Evolutionary conservation across 1,284 basidiomycete species (phyloP), one percentile per base, ranked within the genome.

Genomic region (Takashimella koratensis): DNA sequence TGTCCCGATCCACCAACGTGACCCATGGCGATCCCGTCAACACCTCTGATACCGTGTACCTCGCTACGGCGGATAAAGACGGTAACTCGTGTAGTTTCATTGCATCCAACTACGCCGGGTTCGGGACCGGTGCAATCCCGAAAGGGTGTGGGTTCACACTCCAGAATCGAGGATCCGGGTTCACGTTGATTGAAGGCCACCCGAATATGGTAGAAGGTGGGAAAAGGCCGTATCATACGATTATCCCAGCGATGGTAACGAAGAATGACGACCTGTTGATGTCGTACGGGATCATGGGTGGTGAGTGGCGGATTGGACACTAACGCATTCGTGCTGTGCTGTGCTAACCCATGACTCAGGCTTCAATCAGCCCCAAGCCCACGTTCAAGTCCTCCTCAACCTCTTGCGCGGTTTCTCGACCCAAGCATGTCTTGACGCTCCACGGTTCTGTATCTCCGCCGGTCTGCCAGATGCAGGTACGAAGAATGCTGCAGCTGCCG

Each of bases 61-160:
- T 97, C 67, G 83, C 88, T 20, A 87, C 90, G 1, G 82, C 86
- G 4, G 91, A 94, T 69, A 83, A 87, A 66, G 87, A 88, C 82
- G 93, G 93, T 4, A 96, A 97, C 71, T 88, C 90, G 2, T 95
- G 91, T 75, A 93, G 89, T 59, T 96, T 87, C 72, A 98, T 98
- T 58, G 74, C 74, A 4, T 92, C 89, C 63, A 95, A 94, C 72
- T 95, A 90, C 71, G 83, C 85, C 56, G 87, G 86, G 0, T 82
- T 81, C 52, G 80, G 81, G 4, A 76, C 76, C 0, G 75, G 74
- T 82, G 92, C 92, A 22, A 81, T 98, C 36, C 95, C 95, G 0
- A 85, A 87, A 60, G 92, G 87, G 0, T 95, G 91, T 66, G 95
- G 95, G 0, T 98, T 98, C 71, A 97, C 93, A 0, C 80, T 98